Conservation (phyloP, 768 basidiomycete genomes). For the Xanthoconium stramineum region DNA sequence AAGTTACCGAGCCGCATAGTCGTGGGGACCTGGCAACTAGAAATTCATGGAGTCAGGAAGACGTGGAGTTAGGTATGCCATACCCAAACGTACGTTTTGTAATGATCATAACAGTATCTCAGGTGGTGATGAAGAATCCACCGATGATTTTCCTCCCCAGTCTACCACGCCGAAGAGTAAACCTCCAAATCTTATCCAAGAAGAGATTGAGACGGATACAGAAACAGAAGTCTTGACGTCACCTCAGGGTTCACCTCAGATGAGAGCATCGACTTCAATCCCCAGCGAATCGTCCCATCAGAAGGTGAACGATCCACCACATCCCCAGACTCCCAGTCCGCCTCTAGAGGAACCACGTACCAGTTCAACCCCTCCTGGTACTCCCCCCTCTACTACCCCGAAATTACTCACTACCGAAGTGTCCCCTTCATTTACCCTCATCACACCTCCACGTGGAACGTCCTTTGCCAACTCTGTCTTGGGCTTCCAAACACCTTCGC, state of each 20-base stretch:
- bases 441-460: constrained; percentile 48
- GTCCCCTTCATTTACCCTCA: constrained; percentile 25
- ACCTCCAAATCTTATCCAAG: constrained; percentile 10
- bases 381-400: constrained; percentile 16
- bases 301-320: constrained; percentile 16
- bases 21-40: constrained; percentile 17
- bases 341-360: constrained; percentile 4
- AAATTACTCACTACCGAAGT: constrained; percentile 1
- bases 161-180: constrained; percentile 29
- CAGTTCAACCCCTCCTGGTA: constrained; percentile 25
- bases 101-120: constrained; percentile 1
- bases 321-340: constrained; percentile 2
- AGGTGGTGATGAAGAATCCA: constrained; percentile 41
- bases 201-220: constrained; percentile 20
- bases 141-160: constrained; percentile 13
- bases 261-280: not conserved
- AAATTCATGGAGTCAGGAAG: constrained; percentile 15
- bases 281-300: constrained; percentile 18
- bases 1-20: constrained; percentile 26
- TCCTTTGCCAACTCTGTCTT: constrained; percentile 41
- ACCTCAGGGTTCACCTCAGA: constrained; percentile 17
- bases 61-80: constrained; percentile 19
- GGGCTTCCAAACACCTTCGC: constrained; percentile 62
- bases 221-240: constrained; percentile 30
- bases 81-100: not conserved